These are phyloP conservation scores for Aspergillus pseudotamarii DNA, from an alignment of 2,329 filamentous ascomycete genomes.

Conservation along the genomic window DNA sequence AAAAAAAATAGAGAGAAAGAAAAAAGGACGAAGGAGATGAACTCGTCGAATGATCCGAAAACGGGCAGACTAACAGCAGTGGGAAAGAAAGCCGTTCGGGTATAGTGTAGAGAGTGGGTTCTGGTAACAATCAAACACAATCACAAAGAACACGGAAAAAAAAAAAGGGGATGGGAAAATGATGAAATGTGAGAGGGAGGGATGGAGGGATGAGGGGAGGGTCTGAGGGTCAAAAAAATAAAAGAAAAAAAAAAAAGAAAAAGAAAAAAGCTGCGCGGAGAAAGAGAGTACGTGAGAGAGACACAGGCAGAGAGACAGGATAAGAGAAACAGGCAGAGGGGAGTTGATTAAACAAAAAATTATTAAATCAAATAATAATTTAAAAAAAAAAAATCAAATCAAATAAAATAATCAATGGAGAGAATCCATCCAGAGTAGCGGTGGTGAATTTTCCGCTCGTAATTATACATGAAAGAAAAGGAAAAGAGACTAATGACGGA, in stretches of 20 bases:
- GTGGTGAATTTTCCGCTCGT: background rate
- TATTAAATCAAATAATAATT: background rate
- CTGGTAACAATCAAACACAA: slow-evolving; percentile 12
- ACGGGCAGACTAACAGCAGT: slow-evolving; percentile 10
- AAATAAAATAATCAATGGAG: slow-evolving; percentile 4
- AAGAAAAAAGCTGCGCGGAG: background rate
- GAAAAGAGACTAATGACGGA: background rate
- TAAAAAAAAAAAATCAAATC: background rate
- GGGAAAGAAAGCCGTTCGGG: slow-evolving; percentile 7
- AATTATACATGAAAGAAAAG: background rate
- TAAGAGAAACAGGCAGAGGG: background rate
- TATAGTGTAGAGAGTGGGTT: slow-evolving; percentile 7
- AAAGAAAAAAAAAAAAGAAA: background rate
- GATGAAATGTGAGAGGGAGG: slow-evolving; percentile 9
- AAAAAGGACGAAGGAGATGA: slow-evolving; percentile 4
- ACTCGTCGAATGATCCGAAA: slow-evolving; percentile 11
- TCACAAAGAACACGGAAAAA: background rate
- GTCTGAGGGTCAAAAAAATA: background rate
- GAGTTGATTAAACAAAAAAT: background rate
- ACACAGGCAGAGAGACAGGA: background rate
- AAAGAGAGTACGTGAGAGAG: background rate
- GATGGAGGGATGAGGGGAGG: slow-evolving; percentile 2
- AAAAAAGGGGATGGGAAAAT: slow-evolving; percentile 6
- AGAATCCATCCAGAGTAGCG: background rate
- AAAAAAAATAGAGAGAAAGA: slow-evolving; percentile 2